Base-by-base conservation (phyloP, 2,329 filamentous ascomycete genomes). In the Ophidiomyces ophidiicola region DNA sequence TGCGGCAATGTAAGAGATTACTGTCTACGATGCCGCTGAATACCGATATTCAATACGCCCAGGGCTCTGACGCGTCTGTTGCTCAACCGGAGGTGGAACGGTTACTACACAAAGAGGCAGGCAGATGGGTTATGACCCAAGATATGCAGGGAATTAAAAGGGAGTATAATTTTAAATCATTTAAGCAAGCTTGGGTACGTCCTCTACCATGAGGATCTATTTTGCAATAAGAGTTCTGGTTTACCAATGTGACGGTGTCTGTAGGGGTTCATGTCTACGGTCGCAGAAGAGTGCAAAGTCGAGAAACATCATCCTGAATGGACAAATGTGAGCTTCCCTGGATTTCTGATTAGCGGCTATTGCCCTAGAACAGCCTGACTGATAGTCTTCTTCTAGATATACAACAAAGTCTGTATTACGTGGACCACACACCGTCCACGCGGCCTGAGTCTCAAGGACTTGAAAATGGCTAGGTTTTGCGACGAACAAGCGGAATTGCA, bases 381-480 rank as follows among this genome's bases (percentile, higher is more conserved):
- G 20, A n/a, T 20, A 7, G 11, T 19, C 10, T 11, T 26, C 4
- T 26, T 33, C 14, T 24, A 43, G 41, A 14, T 39, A n/a, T 43
- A 43, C 21, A 43, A 40, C 18, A 18, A 32, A 10, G 41, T 43
- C 26, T 35, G 25, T 5, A 37, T 44, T 19, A 41, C 37, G 8
- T 63, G 60, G 60, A 61, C 59, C 11, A 62, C 60, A 29, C 59
- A 63, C 49, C 46, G 48, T 14, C 60, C 59, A 5, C 57, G 53
- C n/a, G 60, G 60, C 17, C 51, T 63, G 17, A 56, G 58, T 6
- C 43, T 50, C 19, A 61, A 61, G 43, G 60, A 63, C 41, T 47
- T 56, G 20, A 44, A 46, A 3, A 56, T 62, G 54, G 60, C 60
- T 3, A 50, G 48, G 32, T 55, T 56, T 36, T 62, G 60, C 39